Evolutionary conservation across 352 stramenopile genomes (phyloP), one percentile per base, ranked within the genome.

Genomic region (Phytophthora rubi): DNA sequence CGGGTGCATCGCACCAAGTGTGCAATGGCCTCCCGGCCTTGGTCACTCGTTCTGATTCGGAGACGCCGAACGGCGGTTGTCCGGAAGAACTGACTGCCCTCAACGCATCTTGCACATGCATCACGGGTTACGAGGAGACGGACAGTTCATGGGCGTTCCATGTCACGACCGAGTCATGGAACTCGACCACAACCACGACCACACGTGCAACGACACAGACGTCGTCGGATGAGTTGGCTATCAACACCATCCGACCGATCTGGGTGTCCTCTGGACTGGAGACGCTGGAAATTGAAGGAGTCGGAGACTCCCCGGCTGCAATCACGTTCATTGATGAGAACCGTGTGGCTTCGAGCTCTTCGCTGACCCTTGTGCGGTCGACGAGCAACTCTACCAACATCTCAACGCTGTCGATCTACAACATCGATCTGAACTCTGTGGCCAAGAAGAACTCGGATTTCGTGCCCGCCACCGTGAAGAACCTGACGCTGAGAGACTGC

Each of bases 401-500:
- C 42, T 74, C 73, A 23, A 79, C 70, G 16, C 57, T 81, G 30
- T 74, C 54, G 48, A 59, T 84, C 10, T 73, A 60, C 37, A 84
- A 80, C 44, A 44, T 84, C 4, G 62, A 84, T 45, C 6, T 84
- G 21, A 63, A 73, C 59, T 62, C 59, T 2, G 54, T 82, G 5
- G 54, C 74, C 9, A 51, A 53, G 26, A 64, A 59, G 0, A 68
- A 68, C 30, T 75, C 68, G 4, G 42, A 60, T n/a, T 84, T 84
- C 30, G 54, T 84, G 8, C 77, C 77, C 21, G 54, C 47, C n/a
- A 70, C 71, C 15, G 64, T 76, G 45, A 84, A 71, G 32, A 75
- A 65, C 28, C 52, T 82, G 59, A 83, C 74, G 5, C 49, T 90
- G 59, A 74, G 61, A 21, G 78, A 81, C 49, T 88, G 78, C 70